Percentiles rank a stretch among this genome's conserved stretches.
These are phyloP conservation scores for Yamadazyma laniorum DNA, from an alignment of 805 yeast species.

Conservation along the genomic window DNA sequence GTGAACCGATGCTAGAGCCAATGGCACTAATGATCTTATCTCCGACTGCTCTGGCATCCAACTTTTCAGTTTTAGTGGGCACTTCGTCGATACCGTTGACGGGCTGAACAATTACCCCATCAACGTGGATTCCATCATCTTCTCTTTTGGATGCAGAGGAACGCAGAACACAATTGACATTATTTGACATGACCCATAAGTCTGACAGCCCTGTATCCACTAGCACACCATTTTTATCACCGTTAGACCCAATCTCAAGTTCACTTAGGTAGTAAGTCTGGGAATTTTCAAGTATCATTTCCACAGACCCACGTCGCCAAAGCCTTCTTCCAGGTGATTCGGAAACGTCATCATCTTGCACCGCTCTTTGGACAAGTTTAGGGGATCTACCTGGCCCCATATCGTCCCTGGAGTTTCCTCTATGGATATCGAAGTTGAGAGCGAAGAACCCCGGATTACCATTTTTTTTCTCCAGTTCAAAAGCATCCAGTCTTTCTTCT, in stretches of 20 bases:
- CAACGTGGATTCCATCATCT: slow-evolving; percentile 13
- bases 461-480: too few relatives aligned
- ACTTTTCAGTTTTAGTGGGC: slow-evolving; percentile 1
- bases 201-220: slow-evolving; percentile 45
- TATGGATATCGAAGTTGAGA: slow-evolving; percentile 12
- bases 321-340: background rate
- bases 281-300: slow-evolving; percentile 19
- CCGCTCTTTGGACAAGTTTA: slow-evolving; percentile 1
- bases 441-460: slow-evolving; percentile 8
- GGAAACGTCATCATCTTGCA: background rate
- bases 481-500: too few relatives aligned
- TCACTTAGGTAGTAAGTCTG: slow-evolving; percentile 29
- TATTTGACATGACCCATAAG: slow-evolving; percentile 40
- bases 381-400: slow-evolving; percentile 9
- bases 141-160: slow-evolving; percentile 2
- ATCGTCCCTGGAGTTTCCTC: slow-evolving; percentile 12
- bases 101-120: slow-evolving; percentile 4
- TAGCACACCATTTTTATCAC: slow-evolving; percentile 28
- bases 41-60: slow-evolving; percentile 9
- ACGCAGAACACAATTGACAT: slow-evolving; percentile 20
- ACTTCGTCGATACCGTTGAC: background rate
- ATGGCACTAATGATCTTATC: slow-evolving; percentile 7
- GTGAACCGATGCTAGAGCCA: slow-evolving; percentile 1
- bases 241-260: slow-evolving; percentile 29
- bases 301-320: slow-evolving; percentile 12